Evolutionary conservation across 768 basidiomycete species (phyloP).

Genomic region (Exidia glandulosa): DNA sequence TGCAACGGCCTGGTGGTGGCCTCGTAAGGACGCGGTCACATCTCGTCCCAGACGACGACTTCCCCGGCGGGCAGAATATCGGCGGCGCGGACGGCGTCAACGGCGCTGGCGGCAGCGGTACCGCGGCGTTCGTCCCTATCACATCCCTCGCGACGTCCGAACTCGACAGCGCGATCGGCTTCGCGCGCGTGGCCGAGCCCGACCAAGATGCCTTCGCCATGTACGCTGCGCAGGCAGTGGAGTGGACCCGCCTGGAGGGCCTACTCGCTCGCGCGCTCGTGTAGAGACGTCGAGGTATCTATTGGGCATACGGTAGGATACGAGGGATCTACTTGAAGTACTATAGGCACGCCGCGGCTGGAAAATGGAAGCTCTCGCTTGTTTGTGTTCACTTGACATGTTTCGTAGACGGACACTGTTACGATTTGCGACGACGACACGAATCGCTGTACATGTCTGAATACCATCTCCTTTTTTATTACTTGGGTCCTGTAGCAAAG

Average conservation of each 20-base stretch:
- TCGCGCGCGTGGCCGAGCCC: slow-evolving; percentile 74
- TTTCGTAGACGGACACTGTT: no score
- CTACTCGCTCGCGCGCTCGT: slow-evolving; percentile 60
- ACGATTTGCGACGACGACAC: no score
- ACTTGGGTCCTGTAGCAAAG: no score
- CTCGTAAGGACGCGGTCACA: not conserved
- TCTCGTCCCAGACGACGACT: not conserved
- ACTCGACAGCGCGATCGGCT: slow-evolving; percentile 59
- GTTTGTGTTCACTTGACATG: not conserved
- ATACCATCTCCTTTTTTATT: no score
- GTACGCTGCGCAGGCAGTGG: slow-evolving; percentile 76
- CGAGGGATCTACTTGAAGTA: not conserved
- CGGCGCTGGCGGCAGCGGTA: slow-evolving; percentile 19
- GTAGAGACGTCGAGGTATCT: slow-evolving; percentile 8
- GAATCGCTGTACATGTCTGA: no score
- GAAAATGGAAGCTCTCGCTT: not conserved
- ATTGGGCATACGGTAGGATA: not conserved
- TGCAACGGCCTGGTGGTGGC: not conserved
- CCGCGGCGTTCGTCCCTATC: slow-evolving; percentile 54
- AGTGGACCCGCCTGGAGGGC: slow-evolving; percentile 69
- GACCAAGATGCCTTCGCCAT: slow-evolving; percentile 78
- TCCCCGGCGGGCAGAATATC: not conserved
- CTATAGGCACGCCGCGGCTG: not conserved
- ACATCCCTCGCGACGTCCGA: slow-evolving; percentile 62
- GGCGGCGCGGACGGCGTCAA: slow-evolving; percentile 13